These are phyloP conservation scores for Eutrema yunnanense DNA, from an alignment of 345 rosid genomes.

Conservation along the genomic window DNA sequence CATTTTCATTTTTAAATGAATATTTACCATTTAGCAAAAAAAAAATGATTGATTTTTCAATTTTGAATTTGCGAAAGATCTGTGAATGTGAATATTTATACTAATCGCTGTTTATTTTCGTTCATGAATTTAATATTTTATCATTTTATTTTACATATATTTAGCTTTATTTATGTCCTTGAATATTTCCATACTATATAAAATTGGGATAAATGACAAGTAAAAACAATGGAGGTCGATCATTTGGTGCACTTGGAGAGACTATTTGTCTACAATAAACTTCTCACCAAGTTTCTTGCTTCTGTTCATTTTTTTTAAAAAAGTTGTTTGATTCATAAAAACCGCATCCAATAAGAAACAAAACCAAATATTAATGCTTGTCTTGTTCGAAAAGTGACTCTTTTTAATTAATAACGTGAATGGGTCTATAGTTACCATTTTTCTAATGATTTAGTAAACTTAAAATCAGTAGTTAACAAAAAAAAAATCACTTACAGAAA, in stretches of 20 bases:
- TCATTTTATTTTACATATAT: background rate
- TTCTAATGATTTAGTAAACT: too few relatives aligned
- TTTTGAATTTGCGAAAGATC: conserved; percentile 52
- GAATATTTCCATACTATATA: conserved; percentile 23
- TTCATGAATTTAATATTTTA: background rate
- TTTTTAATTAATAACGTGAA: background rate
- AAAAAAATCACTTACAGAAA: too few relatives aligned
- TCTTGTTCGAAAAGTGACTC: background rate
- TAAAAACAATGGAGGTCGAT: conserved; percentile 48
- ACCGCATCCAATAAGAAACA: background rate
- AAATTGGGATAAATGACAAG: conserved; percentile 65
- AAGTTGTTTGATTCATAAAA: background rate
- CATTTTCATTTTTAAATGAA: too few relatives aligned
- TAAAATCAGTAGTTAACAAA: too few relatives aligned
- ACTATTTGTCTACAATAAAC: conserved; percentile 57
- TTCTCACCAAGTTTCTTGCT: conserved; percentile 57
- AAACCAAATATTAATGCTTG: background rate
- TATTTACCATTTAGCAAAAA: too few relatives aligned
- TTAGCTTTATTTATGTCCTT: background rate
- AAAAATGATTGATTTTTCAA: conserved; percentile 19
- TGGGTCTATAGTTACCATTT: too few relatives aligned
- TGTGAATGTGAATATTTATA: conserved; percentile 50
- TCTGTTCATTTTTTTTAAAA: conserved; percentile 9
- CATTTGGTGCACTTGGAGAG: conserved; percentile 72
- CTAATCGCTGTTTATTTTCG: background rate